A percentile compares a stretch with the other conserved stretches of the same genome.
phyloP scores from a whole-genome alignment of 2,329 filamentous ascomycete species.

The Pleomassaria siparia region DNA sequence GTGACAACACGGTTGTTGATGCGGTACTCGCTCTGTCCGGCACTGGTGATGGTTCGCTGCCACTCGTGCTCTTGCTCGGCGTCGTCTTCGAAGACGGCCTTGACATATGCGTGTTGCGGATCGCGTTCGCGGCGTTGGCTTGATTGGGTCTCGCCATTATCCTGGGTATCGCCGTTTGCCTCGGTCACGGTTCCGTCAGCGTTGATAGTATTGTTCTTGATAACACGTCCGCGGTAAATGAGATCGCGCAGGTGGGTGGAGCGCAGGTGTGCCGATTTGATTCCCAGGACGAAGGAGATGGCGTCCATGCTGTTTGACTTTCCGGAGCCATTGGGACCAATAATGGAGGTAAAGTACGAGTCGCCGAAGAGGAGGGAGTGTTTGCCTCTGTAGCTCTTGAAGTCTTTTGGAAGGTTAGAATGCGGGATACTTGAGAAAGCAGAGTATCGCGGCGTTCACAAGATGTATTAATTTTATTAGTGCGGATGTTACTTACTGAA shows the following conservation, averaged over 20 bases:
- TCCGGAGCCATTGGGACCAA: slow-evolving; percentile 98
- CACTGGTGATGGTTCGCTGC: slow-evolving; percentile 90
- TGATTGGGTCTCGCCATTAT: slow-evolving; percentile 55
- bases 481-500: slow-evolving; percentile 68
- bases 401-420: slow-evolving; percentile 62
- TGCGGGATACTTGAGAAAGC: slow-evolving; percentile 7
- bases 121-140: slow-evolving; percentile 76
- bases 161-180: slow-evolving; percentile 38
- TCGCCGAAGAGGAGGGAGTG: slow-evolving; percentile 94
- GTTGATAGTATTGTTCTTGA: slow-evolving; percentile 90
- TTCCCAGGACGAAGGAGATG: slow-evolving; percentile 97
- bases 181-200: slow-evolving; percentile 77
- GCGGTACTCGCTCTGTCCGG: slow-evolving; percentile 89
- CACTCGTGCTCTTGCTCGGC: slow-evolving; percentile 92
- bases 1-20: slow-evolving; percentile 92
- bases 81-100: slow-evolving; percentile 98
- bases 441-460: too few species aligned
- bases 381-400: slow-evolving; percentile 99
- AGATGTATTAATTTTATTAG: too few species aligned
- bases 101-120: slow-evolving; percentile 95
- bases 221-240: slow-evolving; percentile 90
- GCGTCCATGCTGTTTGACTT: slow-evolving; percentile 99
- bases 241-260: slow-evolving; percentile 92
- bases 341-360: slow-evolving; percentile 98
- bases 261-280: slow-evolving; percentile 96